Evolutionary conservation across 1,284 basidiomycete species (phyloP), one percentile per base, ranked within the genome.

Genomic region (Erythrobasidium hasegawianum): DNA sequence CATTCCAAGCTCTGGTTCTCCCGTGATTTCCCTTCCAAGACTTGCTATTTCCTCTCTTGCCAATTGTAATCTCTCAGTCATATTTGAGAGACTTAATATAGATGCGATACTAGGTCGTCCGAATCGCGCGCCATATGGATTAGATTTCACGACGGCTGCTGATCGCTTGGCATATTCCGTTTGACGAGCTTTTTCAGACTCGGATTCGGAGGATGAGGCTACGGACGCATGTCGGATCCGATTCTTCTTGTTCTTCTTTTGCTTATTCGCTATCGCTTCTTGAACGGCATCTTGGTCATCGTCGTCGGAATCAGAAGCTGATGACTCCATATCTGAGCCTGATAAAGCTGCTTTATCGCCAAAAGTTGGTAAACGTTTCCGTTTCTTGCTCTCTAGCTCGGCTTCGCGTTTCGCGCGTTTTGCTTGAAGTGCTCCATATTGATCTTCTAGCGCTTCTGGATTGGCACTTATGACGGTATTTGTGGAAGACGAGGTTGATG

Each of bases 81-180:
- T 91, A 27, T 87, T 83, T 64, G 93, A 80, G 66, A 95, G 89
- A 72, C 94, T 91, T 73, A 94, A 89, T 77, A 93, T 91, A 53
- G 93, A 84, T 29, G 82, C 80, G 1, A 91, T 91, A 66, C 95
- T 89, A 77, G 72, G 71, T 16, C 73, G 64, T 0, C 73, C 74
- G 45, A 73, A 75, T 1, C 74, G 59, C 45, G 72, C 70, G 0
- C 73, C 74, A 2, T 73, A 57, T 20, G 73, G 73, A 54, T 74
- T 59, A 1, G 57, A 14, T 47, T 57, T 59, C 1, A 59, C 62
- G 7, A 20, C 18, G 10, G 45, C n/a, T 22, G 49, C 45, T 16
- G 56, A 24, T 72, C 72, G 54, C 71, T 47, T 57, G 56, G 10
- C 49, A 33, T 33, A 33, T 26, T 24, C 49, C 54, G 56, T 54